These are phyloP conservation scores for Penicillium maclennaniae DNA, from an alignment of 495 filamentous ascomycete genomes.

Conservation along the genomic window DNA sequence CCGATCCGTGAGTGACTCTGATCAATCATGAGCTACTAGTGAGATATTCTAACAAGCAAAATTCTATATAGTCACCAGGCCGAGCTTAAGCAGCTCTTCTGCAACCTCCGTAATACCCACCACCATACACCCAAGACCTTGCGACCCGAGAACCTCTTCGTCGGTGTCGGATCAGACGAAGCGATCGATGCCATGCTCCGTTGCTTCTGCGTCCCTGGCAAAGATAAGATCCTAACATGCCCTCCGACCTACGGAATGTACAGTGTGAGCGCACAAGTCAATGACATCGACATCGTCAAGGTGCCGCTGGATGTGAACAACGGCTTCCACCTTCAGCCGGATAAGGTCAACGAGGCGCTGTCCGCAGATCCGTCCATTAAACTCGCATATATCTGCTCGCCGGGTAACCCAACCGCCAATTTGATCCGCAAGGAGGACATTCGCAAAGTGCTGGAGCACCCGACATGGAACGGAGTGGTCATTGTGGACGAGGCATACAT, in stretches of 20 bases:
- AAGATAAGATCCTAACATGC: slow-evolving; percentile 87
- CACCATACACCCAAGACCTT: slow-evolving; percentile 71
- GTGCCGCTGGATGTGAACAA: slow-evolving; percentile 64
- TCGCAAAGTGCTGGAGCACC: slow-evolving; percentile 70
- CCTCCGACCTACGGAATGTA: slow-evolving; percentile 99
- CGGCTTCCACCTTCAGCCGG: slow-evolving; percentile 66
- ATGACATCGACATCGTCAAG: slow-evolving; percentile 82
- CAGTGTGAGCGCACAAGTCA: slow-evolving; percentile 84
- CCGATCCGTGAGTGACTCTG: slow-evolving; percentile 66
- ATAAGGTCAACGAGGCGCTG: slow-evolving; percentile 62
- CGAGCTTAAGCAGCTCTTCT: slow-evolving; percentile 81
- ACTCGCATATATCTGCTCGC: slow-evolving; percentile 85
- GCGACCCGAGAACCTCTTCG: slow-evolving; percentile 79
- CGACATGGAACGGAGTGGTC: slow-evolving; percentile 92
- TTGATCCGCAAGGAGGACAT: slow-evolving; percentile 76
- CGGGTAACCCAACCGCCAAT: slow-evolving; percentile 86
- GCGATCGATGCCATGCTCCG: slow-evolving; percentile 90
- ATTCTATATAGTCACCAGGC: slow-evolving; percentile 63
- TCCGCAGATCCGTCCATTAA: slow-evolving; percentile 69
- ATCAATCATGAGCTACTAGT: too few relatives aligned
- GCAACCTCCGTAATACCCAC: slow-evolving; percentile 82
- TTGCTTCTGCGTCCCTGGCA: slow-evolving; percentile 83
- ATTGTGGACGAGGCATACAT: slow-evolving; percentile 96
- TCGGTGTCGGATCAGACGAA: slow-evolving; percentile 94
- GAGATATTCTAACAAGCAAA: background rate